Evolutionary conservation across 306 rosid genomes (phyloP).

Genomic region (Bauhinia variegata): DNA sequence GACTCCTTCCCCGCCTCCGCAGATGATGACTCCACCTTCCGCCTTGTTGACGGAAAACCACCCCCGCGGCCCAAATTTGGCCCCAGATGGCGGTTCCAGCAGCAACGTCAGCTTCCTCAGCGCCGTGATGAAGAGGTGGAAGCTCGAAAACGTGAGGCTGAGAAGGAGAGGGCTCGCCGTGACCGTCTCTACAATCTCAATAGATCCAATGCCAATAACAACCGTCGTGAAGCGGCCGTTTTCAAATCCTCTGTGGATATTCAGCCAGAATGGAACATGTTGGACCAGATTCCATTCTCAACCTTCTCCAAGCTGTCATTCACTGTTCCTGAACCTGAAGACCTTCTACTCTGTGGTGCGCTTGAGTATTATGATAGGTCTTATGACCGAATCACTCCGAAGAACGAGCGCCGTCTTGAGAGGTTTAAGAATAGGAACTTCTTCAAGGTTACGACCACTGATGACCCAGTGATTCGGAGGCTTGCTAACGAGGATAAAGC

Average conservation of each 20-base stretch:
- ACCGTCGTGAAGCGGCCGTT: constrained; percentile 85
- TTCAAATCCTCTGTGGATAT: constrained; percentile 86
- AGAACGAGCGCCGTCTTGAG: constrained; percentile 83
- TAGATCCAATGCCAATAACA: constrained; percentile 62
- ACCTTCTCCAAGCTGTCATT: constrained; percentile 91
- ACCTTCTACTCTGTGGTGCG: constrained; percentile 75
- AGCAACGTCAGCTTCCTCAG: constrained; percentile 79
- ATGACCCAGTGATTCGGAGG: constrained; percentile 84
- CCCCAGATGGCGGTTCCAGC: constrained; percentile 87
- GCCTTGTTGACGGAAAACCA: constrained; percentile 84
- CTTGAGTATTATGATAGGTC: constrained; percentile 83
- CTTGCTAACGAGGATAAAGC: constrained; percentile 91
- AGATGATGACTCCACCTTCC: constrained; percentile 73
- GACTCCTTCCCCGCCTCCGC: constrained; percentile 73
- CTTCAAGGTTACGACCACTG: constrained; percentile 87
- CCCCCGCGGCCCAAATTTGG: constrained; percentile 87
- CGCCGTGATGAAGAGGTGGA: constrained; percentile 93
- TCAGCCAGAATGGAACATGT: constrained; percentile 97
- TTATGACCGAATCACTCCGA: constrained; percentile 71
- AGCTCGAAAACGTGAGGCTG: constrained; percentile 77
- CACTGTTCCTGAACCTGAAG: constrained; percentile 80
- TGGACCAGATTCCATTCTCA: constrained; percentile 88
- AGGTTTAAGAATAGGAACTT: constrained; percentile 85
- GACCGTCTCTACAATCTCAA: constrained; percentile 77
- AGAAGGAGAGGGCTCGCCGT: constrained; percentile 89